These are phyloP conservation scores for Monosporascus sp. DNA, from an alignment of 2,329 filamentous ascomycete genomes.

Conservation along the genomic window DNA sequence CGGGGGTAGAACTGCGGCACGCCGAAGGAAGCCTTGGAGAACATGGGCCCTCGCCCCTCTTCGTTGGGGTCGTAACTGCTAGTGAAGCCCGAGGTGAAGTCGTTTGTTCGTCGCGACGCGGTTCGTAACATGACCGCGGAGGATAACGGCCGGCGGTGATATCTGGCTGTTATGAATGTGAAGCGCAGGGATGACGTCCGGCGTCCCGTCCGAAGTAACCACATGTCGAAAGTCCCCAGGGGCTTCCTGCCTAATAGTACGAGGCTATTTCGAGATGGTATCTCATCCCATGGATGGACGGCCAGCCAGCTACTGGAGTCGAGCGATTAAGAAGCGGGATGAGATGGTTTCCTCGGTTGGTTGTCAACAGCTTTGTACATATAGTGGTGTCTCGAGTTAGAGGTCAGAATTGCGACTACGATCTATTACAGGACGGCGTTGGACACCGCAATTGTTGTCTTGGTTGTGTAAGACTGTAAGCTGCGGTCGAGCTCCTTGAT, in stretches of 20 bases:
- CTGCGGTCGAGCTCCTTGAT: too few relatives aligned
- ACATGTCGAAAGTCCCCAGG: background rate
- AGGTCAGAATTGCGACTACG: too few relatives aligned
- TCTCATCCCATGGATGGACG: background rate
- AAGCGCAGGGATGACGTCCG: background rate
- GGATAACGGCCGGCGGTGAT: slow-evolving; percentile 24
- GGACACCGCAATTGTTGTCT: too few relatives aligned
- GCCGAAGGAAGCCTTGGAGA: slow-evolving; percentile 50
- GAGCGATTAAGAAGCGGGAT: too few relatives aligned
- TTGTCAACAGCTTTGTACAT: too few relatives aligned
- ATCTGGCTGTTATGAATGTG: slow-evolving; percentile 4
- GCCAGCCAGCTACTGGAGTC: background rate
- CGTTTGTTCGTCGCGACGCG: slow-evolving; percentile 35
- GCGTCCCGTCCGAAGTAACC: background rate
- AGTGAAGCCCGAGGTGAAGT: slow-evolving; percentile 54
- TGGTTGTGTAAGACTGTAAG: too few relatives aligned
- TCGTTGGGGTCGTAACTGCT: slow-evolving; percentile 51
- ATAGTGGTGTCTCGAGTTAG: too few relatives aligned
- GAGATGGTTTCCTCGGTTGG: too few relatives aligned
- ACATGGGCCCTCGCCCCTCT: slow-evolving; percentile 55
- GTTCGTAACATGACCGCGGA: slow-evolving; percentile 7
- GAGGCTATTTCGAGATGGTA: background rate
- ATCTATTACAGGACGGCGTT: too few relatives aligned
- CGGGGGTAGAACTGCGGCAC: slow-evolving; percentile 60
- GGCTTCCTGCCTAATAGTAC: background rate